Percentiles rank a stretch among this genome's conserved stretches.
These are phyloP conservation scores for Botrytis elliptica DNA, from an alignment of 2,329 filamentous ascomycete genomes.

Conservation along the genomic window DNA sequence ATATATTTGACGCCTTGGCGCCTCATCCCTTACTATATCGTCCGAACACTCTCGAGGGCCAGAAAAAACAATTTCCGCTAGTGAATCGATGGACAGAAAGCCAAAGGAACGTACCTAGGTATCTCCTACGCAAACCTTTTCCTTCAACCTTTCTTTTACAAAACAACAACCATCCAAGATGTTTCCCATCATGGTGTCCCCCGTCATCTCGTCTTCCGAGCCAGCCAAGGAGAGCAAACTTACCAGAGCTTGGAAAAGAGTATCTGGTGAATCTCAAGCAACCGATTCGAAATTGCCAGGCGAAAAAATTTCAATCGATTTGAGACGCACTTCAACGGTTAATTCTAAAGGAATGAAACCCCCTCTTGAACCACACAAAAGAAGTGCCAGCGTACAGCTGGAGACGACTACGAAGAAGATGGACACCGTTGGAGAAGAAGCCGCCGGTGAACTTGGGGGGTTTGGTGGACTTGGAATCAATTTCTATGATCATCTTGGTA, in stretches of 20 bases:
- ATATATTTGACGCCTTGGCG: not conserved
- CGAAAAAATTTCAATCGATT: not conserved
- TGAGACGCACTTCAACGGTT: not conserved
- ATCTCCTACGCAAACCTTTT: not conserved
- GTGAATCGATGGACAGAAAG: not conserved
- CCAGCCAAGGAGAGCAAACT: not conserved
- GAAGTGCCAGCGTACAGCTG: not conserved
- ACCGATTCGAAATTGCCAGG: not conserved
- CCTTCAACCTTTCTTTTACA: not conserved
- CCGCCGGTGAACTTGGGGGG: not conserved
- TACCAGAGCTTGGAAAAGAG: slow-evolving; percentile 9
- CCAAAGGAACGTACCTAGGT: not conserved
- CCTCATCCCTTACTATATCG: not conserved
- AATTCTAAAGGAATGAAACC: not conserved
- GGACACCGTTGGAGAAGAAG: not conserved
- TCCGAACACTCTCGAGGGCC: not conserved
- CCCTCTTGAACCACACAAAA: not conserved
- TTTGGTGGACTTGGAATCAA: slow-evolving; percentile 24
- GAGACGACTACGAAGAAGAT: not conserved
- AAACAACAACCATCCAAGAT: not conserved
- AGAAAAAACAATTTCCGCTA: not conserved
- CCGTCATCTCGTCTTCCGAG: not conserved
- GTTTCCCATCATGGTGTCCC: slow-evolving; percentile 11
- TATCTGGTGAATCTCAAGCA: slow-evolving; percentile 4
- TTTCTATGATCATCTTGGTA: slow-evolving; percentile 25